These are phyloP conservation scores for Aspergillus coremiiformis DNA, from an alignment of 495 filamentous ascomycete species.

Conservation along the genomic window DNA sequence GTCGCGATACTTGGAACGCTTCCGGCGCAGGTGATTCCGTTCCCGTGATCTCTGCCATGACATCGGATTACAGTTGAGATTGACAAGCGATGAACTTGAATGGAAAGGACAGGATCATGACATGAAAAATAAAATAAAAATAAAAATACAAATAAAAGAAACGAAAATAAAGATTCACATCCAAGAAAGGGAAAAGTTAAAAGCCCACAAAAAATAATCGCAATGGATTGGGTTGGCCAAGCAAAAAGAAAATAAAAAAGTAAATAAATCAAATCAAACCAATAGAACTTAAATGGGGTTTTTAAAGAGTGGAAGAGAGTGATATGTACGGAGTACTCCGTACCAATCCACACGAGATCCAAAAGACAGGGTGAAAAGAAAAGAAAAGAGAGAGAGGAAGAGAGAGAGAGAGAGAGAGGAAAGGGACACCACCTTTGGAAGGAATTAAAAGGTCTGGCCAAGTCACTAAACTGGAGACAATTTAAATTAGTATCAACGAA, in stretches of 20 bases:
- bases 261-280: background rate
- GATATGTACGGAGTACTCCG: background rate
- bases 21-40: background rate
- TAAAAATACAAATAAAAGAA: background rate
- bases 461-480: background rate
- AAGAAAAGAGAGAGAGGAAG: background rate
- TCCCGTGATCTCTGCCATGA: background rate
- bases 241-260: background rate
- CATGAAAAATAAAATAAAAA: background rate
- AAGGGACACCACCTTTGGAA: background rate
- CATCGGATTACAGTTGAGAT: constrained; percentile 1
- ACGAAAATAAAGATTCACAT: background rate
- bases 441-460: constrained; percentile 1
- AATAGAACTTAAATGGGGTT: too few relatives aligned
- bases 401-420: background rate
- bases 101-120: constrained; percentile 17
- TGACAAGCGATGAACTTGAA: constrained; percentile 1
- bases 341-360: background rate
- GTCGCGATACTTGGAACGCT: background rate
- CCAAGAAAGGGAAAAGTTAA: background rate
- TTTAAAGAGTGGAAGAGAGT: background rate
- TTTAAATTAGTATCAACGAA: background rate
- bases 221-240: background rate
- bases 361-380: background rate
- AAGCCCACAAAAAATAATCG: background rate